Conservation (phyloP, 108 stramenopile species). For the Nitzschia inconspicua region DNA sequence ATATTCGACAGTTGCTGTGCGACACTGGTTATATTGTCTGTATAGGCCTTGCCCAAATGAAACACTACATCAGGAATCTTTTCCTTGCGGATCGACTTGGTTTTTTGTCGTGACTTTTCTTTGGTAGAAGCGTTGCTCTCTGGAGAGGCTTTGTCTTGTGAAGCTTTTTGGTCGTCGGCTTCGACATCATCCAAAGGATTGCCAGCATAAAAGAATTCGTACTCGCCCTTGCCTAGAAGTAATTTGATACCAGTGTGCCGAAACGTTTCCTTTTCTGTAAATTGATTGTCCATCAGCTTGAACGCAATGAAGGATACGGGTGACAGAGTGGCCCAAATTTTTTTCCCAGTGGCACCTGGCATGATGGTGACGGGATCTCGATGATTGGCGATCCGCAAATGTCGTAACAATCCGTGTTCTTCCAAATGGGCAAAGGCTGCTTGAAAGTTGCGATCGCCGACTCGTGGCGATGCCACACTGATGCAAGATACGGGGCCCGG, state of each 20-base stretch:
- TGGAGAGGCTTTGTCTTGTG: background rate
- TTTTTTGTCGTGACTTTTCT: too few species aligned
- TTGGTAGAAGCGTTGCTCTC: background rate
- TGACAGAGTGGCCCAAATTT: background rate
- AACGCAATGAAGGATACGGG: slow-evolving; percentile 14
- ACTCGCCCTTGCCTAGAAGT: background rate
- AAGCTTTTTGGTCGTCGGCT: background rate
- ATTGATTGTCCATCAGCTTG: slow-evolving; percentile 4
- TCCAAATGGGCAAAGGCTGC: slow-evolving; percentile 61
- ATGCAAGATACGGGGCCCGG: slow-evolving; percentile 14
- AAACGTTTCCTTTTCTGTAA: slow-evolving; percentile 13
- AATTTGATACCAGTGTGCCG: slow-evolving; percentile 18
- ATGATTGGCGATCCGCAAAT: slow-evolving; percentile 68
- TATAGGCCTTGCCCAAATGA: slow-evolving; percentile 9
- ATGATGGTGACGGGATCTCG: slow-evolving; percentile 71
- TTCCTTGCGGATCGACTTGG: background rate
- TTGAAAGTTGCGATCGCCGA: slow-evolving; percentile 61
- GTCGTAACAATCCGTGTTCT: slow-evolving; percentile 50
- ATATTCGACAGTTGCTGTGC: background rate
- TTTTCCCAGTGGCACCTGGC: slow-evolving; percentile 37
- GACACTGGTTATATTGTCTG: slow-evolving; percentile 1
- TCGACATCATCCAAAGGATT: background rate
- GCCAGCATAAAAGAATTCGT: background rate
- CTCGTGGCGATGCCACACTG: slow-evolving; percentile 21
- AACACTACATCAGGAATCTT: slow-evolving; percentile 1